Evolutionary conservation across 2,329 filamentous ascomycete species (phyloP), one percentile per base, ranked within the genome.

Genomic region (Diaporthe australafricana): DNA sequence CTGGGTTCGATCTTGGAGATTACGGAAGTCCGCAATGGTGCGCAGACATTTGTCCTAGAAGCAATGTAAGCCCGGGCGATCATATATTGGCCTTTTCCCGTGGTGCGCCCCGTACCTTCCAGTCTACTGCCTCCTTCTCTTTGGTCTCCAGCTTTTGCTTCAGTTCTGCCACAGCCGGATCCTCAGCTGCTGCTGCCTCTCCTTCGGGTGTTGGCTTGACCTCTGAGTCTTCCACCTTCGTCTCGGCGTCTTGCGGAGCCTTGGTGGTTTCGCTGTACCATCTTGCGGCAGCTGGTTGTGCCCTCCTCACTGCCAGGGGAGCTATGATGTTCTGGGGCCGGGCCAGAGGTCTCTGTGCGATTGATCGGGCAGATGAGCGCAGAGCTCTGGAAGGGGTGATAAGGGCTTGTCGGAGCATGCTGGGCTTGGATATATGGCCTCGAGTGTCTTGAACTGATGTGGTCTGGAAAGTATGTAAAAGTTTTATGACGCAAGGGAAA

Each of bases 11-110:
- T 98, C 94, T 86, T 98, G 96, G 66, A 99, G 93, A 86, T 98
- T 99, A 81, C 94, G 94, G 90, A 97, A 98, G 79, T 99, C 96
- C 84, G 96, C 96, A 75, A 98, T 91, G 70, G 93, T 93, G 81
- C 96, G 96, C 75, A 98, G 90, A 84, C 95, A 97, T 87, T 95
- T 96, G 85, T 98, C 96, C 96, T 98, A 72, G 70, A 45, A 30
- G 60, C 70, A 30, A 71, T 63, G 70, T 74, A 4, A 74, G 72
- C 48, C 32, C 42, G 32, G 7, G 17, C 14, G 25, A 20, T 42
- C n/a, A 45, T 53, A 47, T 53, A 8, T 22, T 22, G 30, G n/a
- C 25, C 32, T n/a, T 25, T 42, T 40, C 27, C 30, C 22, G 42
- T 53, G 22, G n/a, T 40, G 67, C 42, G 68, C 35, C 30, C 80